Percentiles rank a stretch among this genome's conserved stretches.
Evolutionary conservation across 2,329 filamentous ascomycete genomes (phyloP).

Genomic region (Blumeria hordei): DNA sequence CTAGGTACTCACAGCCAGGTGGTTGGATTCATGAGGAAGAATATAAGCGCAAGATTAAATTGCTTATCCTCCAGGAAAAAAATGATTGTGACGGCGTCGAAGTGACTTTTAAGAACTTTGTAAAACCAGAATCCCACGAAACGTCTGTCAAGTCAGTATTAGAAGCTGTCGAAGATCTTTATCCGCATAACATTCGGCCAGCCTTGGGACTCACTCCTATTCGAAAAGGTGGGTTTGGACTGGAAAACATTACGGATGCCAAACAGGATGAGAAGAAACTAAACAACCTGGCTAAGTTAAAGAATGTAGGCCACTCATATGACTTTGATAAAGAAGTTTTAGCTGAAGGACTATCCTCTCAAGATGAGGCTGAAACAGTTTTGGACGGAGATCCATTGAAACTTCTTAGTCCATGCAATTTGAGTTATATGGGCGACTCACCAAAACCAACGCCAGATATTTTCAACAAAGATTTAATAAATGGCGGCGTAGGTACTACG

Average conservation of each 20-base stretch:
- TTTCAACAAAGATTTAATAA: too few species aligned
- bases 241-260: conserved; percentile 20
- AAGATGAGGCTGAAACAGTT: too few species aligned
- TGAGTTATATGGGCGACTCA: too few species aligned
- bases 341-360: too few species aligned
- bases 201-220: conserved; percentile 17
- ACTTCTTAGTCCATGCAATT: too few species aligned
- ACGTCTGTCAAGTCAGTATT: conserved; percentile 47
- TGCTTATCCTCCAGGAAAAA: conserved; percentile 40
- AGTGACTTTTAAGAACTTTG: conserved; percentile 40
- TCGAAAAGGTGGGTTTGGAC: conserved; percentile 2
- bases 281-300: too few species aligned
- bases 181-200: conserved; percentile 37
- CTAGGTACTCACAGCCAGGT: conserved; percentile 43
- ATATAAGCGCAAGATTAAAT: conserved; percentile 38
- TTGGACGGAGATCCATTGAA: too few species aligned
- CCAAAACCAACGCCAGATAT: too few species aligned
- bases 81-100: conserved; percentile 20
- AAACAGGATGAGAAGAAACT: conserved; percentile 17
- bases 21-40: conserved; percentile 88
- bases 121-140: conserved; percentile 27
- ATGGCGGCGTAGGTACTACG: too few species aligned
- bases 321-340: too few species aligned
- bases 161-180: conserved; percentile 72
- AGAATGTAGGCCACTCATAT: too few species aligned